Evolutionary conservation across 2,329 filamentous ascomycete species (phyloP).

Genomic region (Coleophoma crateriformis): DNA sequence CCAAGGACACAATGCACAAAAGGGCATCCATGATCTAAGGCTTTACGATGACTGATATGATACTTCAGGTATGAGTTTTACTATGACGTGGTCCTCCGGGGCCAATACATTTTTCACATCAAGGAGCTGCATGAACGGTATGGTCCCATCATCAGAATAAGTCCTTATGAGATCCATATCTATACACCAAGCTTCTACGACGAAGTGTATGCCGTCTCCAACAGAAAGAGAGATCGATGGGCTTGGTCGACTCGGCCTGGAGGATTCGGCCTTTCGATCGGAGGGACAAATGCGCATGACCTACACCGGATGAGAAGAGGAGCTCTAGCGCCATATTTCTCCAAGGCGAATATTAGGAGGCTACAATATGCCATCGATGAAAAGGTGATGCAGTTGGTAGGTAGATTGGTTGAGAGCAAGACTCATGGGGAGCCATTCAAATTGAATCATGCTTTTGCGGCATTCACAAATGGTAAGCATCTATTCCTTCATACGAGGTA

Average conservation of each 20-base stretch:
- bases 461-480: conserved; percentile 6
- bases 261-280: conserved; percentile 3
- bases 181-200: conserved; percentile 29
- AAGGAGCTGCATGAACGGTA: conserved; percentile 35
- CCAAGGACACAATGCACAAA: too few relatives aligned
- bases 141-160: conserved; percentile 31
- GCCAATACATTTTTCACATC: conserved; percentile 37
- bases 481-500: background rate
- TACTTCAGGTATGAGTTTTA: conserved; percentile 20
- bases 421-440: background rate
- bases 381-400: conserved; percentile 1
- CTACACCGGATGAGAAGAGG: conserved; percentile 5
- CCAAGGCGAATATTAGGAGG: conserved; percentile 1
- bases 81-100: conserved; percentile 35
- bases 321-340: conserved; percentile 8
- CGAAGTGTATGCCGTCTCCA: conserved; percentile 28
- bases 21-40: too few relatives aligned
- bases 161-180: conserved; percentile 34
- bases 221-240: conserved; percentile 8
- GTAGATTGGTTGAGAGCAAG: conserved; percentile 1
- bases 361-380: conserved; percentile 4
- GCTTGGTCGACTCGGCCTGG: conserved; percentile 7
- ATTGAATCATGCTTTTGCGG: conserved; percentile 4
- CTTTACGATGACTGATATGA: too few relatives aligned
- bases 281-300: conserved; percentile 6